Conservation (phyloP, 164 flowering plant species). For the Magnolia kwangsiensis region DNA sequence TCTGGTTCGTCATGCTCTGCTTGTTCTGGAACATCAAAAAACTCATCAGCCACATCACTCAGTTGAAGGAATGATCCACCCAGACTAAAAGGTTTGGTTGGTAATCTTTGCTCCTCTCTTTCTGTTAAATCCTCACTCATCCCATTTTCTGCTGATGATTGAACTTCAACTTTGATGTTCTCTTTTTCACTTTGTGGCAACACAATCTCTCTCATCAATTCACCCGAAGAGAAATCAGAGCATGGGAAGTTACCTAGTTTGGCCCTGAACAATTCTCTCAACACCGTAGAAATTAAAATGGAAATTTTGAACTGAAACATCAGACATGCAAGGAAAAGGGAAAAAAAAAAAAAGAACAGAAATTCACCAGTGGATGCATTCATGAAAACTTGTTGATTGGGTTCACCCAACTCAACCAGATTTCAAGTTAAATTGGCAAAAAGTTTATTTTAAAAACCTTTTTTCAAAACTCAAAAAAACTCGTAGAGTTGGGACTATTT, state of each 20-base stretch:
- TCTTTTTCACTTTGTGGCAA: conserved; percentile 30
- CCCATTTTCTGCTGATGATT: conserved; percentile 16
- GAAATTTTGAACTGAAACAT: not conserved
- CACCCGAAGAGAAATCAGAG: conserved; percentile 42
- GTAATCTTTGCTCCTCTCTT: conserved; percentile 19
- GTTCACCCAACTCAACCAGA: too few species aligned
- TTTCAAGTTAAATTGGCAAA: too few species aligned
- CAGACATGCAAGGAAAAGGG: not conserved
- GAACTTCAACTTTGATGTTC: conserved; percentile 30
- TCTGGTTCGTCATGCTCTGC: conserved; percentile 41
- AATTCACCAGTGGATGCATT: not conserved
- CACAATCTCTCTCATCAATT: conserved; percentile 29
- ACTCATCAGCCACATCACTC: conserved; percentile 57
- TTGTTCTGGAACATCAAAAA: conserved; percentile 66
- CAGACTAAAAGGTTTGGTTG: conserved; percentile 30
- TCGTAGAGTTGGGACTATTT: too few species aligned
- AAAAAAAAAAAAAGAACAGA: not conserved
- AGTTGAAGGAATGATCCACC: conserved; percentile 32
- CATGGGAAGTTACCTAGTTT: conserved; percentile 37
- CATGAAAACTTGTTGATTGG: too few species aligned
- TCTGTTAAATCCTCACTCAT: conserved; percentile 21
- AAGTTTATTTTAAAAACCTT: too few species aligned
- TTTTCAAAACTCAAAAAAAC: too few species aligned
- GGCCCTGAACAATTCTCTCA: conserved; percentile 69
- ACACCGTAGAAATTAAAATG: conserved; percentile 43